Evolutionary conservation across 1,284 basidiomycete species (phyloP), one percentile per base, ranked within the genome.

Genomic region (Papiliotrema terrestris): DNA sequence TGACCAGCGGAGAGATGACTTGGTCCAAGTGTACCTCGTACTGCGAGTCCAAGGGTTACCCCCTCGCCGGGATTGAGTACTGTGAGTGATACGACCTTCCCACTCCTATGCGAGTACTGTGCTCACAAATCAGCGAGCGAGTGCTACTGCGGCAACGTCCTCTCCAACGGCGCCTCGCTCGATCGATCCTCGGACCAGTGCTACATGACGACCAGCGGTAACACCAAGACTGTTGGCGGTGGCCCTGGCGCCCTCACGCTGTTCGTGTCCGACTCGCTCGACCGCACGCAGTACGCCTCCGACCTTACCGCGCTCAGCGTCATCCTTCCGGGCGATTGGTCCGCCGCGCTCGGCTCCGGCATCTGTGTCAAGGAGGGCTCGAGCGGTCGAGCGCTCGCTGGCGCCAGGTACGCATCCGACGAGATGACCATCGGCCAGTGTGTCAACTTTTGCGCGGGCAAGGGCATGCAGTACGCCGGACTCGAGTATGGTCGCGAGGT

Each of bases 301-400:
- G 29, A 32, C 29, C 29, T 32, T 5, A 32, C 29, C 29, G 29
- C 29, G 29, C 5, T 32, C 29, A 32, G 29, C 11, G 52, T 51
- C 23, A 49, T 47, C 20, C 58, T 72, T 19, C 65, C 71, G 2
- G 37, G 62, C 20, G 68, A 69, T 3, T 75, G 60, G 57, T 51
- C 53, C 4, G 56, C 61, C 20, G 55, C 42, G 8, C 5, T 20
- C 29, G 26, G 45, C 59, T 9, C 71, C 72, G 15, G 39, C 39
- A 20, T 41, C 3, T 74, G 73, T 62, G 67, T 72, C 45, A 58
- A 65, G 26, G 69, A 74, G 45, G 63, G 56, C 6, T 51, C 65
- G 2, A 49, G 22, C 38, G 68, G 67, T 15, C 59, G 70, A 43
- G 67, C 70, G 26, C 54, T 75, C 1, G 57, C 58, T 5, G 64